These are phyloP conservation scores for Phytopythium oedochilum DNA, from an alignment of 352 stramenopile species.

Conservation along the genomic window DNA sequence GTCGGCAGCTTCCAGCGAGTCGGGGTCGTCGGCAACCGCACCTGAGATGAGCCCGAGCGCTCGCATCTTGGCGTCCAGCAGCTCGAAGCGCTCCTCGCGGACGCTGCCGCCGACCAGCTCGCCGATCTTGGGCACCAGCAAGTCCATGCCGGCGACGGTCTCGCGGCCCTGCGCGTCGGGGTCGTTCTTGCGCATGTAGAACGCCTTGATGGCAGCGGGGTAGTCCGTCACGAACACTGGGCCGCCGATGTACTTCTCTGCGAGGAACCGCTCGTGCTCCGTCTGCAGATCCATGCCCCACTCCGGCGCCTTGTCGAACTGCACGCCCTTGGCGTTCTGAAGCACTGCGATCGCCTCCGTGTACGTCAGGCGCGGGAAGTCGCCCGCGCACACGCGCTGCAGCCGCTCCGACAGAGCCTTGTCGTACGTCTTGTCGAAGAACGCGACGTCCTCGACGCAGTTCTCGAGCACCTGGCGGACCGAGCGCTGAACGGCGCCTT, in stretches of 20 bases:
- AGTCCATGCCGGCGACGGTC: constrained; percentile 96
- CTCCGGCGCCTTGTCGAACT: constrained; percentile 86
- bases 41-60: constrained; percentile 39
- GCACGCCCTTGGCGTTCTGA: constrained; percentile 70
- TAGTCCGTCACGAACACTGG: constrained; percentile 99
- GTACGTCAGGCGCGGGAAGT: constrained; percentile 90
- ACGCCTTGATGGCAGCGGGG: constrained; percentile 98
- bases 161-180: too few relatives aligned
- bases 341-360: constrained; percentile 93
- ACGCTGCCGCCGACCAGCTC: constrained; percentile 98
- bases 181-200: constrained; percentile 99
- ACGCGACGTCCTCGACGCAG: constrained; percentile 91
- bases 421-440: constrained; percentile 93
- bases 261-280: constrained; percentile 96
- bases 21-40: constrained; percentile 69
- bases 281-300: constrained; percentile 98
- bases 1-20: constrained; percentile 1
- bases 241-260: constrained; percentile 91
- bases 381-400: constrained; percentile 49
- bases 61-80: constrained; percentile 79
- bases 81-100: constrained; percentile 93
- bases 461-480: constrained; percentile 91
- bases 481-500: constrained; percentile 96
- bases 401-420: constrained; percentile 81
- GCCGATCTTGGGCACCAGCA: constrained; percentile 96